Evolutionary conservation across 2,329 filamentous ascomycete genomes (phyloP).

Genomic region (Cercospora sp.): DNA sequence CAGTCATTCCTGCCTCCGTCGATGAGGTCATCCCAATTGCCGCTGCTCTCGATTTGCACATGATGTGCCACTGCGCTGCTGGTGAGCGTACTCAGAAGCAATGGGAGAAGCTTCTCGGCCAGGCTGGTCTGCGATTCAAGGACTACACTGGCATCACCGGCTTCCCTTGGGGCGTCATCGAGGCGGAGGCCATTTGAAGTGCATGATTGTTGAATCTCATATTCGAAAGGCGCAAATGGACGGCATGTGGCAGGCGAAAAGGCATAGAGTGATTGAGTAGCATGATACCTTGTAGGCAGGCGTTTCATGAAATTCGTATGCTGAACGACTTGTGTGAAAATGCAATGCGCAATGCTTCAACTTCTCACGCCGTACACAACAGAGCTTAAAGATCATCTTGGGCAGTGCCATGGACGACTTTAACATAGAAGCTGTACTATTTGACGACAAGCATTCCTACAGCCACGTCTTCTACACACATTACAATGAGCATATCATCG

Average conservation of each 20-base stretch:
- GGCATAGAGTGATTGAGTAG: not conserved
- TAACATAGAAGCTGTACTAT: too few relatives aligned
- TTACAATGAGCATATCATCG: too few relatives aligned
- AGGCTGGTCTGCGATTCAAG: not conserved
- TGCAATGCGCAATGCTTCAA: not conserved
- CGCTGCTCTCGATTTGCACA: constrained; percentile 42
- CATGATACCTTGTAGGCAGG: not conserved
- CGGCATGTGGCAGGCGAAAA: not conserved
- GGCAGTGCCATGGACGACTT: too few relatives aligned
- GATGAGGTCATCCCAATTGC: constrained; percentile 5
- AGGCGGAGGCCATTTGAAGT: constrained; percentile 1
- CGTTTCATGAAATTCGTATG: not conserved
- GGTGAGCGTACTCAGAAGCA: not conserved
- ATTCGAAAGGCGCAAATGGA: not conserved
- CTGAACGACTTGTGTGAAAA: not conserved
- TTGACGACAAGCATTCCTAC: too few relatives aligned
- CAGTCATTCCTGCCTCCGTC: constrained; percentile 23
- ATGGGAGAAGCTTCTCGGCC: not conserved
- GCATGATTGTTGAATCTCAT: not conserved
- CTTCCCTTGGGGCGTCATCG: not conserved
- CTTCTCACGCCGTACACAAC: too few relatives aligned
- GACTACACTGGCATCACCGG: not conserved
- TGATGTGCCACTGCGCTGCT: constrained; percentile 38
- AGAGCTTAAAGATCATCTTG: too few relatives aligned
- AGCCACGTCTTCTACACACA: too few relatives aligned